Conservation (phyloP, 768 basidiomycete genomes). For the Psilocybe tampanensis region DNA sequence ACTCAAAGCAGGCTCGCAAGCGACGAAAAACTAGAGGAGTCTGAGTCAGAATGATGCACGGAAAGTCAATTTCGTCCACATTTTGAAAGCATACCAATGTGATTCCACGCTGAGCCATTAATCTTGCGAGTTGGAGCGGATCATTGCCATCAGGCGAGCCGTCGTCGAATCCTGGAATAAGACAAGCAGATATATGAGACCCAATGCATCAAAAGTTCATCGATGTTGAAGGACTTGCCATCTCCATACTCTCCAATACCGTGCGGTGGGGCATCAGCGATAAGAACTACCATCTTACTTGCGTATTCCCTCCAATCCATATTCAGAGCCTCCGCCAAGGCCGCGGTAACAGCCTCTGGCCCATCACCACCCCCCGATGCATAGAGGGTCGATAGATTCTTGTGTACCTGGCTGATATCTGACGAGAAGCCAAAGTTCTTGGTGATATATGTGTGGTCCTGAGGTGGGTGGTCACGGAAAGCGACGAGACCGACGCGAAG, state of each 20-base stretch:
- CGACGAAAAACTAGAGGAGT: constrained; percentile 87
- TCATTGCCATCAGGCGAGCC: constrained; percentile 95
- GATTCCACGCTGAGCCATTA: constrained; percentile 90
- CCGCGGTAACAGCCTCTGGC: constrained; percentile 96
- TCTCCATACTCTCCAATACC: constrained; percentile 98
- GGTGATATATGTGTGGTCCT: constrained; percentile 93
- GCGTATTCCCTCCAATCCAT: constrained; percentile 91
- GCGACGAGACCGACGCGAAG: constrained; percentile 91
- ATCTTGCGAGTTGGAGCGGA: constrained; percentile 82
- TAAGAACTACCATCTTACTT: constrained; percentile 95
- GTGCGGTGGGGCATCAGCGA: constrained; percentile 97
- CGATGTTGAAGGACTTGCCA: constrained; percentile 50
- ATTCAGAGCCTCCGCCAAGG: constrained; percentile 79
- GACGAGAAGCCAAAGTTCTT: constrained; percentile 96
- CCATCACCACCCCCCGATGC: constrained; percentile 94
- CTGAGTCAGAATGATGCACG: too few species aligned
- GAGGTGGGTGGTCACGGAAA: constrained; percentile 96
- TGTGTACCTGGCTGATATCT: constrained; percentile 85
- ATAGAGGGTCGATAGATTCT: constrained; percentile 79
- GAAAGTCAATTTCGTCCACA: background rate
- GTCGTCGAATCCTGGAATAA: constrained; percentile 76
- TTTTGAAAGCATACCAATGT: constrained; percentile 64
- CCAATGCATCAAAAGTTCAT: constrained; percentile 11
- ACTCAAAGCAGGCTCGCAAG: constrained; percentile 94
- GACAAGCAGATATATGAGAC: constrained; percentile 10